Evolutionary conservation across 2,329 filamentous ascomycete genomes (phyloP), one percentile per base, ranked within the genome.

Genomic region (Stachybotrys echinatus): DNA sequence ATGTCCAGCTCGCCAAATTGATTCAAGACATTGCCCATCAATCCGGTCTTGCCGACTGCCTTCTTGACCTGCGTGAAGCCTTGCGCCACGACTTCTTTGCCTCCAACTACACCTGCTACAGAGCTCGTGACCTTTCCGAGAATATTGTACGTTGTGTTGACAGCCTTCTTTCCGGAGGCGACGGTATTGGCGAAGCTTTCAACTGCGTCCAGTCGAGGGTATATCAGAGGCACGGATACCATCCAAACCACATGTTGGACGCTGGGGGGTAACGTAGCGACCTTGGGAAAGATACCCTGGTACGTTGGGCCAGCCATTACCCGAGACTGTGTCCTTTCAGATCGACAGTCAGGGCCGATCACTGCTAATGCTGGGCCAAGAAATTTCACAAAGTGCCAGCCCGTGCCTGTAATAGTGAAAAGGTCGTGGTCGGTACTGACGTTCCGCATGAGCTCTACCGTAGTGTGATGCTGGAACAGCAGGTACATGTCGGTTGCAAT

Each of bases 351-450:
- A 2, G 89, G 87, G 0, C 92, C 94, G 47, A 96, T 86, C 1
- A 95, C 87, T 1, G 90, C 91, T 12, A 99, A 85, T 5, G 89
- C 89, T 1, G 94, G 94, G 1, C 94, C 94, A 6, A 99, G 81
- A 61, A 88, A 96, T 70, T 99, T 99, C 70, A 99, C 83, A 67
- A 97, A 99, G 68, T 99, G 94, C 94, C 94, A 99, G 7, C 94
- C 94, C 19, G 88, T 88, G n/a, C 94, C 92, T 0, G 94, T 97
- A 49, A 99, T 87, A 2, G 92, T 97, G 71, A 99, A 99, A 6
- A 99, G 81, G 60, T 99, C 94, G 45, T 85, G 79, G 62, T 99
- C 94, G 44, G 89, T 88, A 61, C 80, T 88, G 51, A 95, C 86
- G 59, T 95, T 92, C 48, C 92, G 88, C 50, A 99, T 81, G 40